Evolutionary conservation across 768 basidiomycete genomes (phyloP), one percentile per base, ranked within the genome.

Genomic region (Macrolepiota dolichaula): DNA sequence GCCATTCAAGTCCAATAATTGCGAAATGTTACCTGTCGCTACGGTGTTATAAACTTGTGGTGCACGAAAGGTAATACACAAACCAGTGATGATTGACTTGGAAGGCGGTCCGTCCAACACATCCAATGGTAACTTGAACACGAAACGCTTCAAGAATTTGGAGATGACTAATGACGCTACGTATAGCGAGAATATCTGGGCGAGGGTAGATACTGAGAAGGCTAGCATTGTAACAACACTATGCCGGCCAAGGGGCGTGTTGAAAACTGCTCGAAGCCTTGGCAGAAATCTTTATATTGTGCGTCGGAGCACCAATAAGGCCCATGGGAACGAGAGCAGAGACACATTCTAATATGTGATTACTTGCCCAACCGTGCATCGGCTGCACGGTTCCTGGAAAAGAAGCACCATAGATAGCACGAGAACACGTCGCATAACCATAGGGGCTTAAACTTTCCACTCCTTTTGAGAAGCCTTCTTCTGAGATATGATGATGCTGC

Each of bases 1-100:
- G 6, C 68, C 73, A 57, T 74, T 67, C 6, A 66, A 52, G 25
- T 69, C 67, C 67, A 77, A 74, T 12, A 77, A 52, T 38, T 75
- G 68, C 15, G 64, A 57, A 7, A 76, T 66, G 59, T 77, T 73
- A 3, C 80, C 80, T 79, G 32, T 44, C 17, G 11, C 24, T 22
- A 44, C 11, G 1, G 3, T 4, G 19, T 32, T 44, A 29, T 9
- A 46, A 1, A 35, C 5, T 7, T 24, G 27, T 1, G 1, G 9
- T 13, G 2, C 12, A 27, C 12, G 38, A 15, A 38, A 17, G 17
- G 42, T n/a, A 4, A 6, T 6, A 53, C 27, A 50, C 38, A 4
- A 49, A 64, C 64, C 64, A 37, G 25, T 55, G 15, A 61, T 51
- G 52, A 62, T 54, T 24, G 64, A 64, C 4, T 6, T 7, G 9